Conservation (phyloP, 2,329 filamentous ascomycete species). For the Talaromyces atroroseus region DNA sequence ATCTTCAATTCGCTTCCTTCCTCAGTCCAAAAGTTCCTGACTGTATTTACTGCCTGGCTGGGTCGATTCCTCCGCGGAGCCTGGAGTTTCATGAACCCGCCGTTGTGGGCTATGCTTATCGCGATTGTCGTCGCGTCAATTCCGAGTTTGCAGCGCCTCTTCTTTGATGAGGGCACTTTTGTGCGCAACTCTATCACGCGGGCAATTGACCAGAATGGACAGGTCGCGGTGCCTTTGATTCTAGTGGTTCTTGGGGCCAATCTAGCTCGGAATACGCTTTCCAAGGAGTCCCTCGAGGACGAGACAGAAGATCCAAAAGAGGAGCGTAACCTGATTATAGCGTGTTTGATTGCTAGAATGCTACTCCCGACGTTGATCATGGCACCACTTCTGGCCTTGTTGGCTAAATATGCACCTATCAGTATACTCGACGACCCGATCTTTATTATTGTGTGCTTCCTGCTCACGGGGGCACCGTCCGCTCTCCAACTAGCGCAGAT, state of each 20-base stretch:
- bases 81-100: slow-evolving; percentile 97
- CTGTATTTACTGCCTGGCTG: slow-evolving; percentile 36
- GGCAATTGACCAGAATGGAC: slow-evolving; percentile 76
- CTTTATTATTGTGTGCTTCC: slow-evolving; percentile 95
- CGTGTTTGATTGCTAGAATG: slow-evolving; percentile 85
- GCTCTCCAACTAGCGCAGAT: slow-evolving; percentile 95
- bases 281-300: slow-evolving; percentile 58
- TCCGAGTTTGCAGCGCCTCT: slow-evolving; percentile 71
- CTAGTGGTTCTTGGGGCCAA: slow-evolving; percentile 93
- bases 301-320: slow-evolving; percentile 60
- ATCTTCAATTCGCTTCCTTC: slow-evolving; percentile 49
- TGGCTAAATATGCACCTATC: slow-evolving; percentile 84
- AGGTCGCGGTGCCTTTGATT: slow-evolving; percentile 91
- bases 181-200: slow-evolving; percentile 88
- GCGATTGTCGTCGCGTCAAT: slow-evolving; percentile 89
- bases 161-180: slow-evolving; percentile 86
- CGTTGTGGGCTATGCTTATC: slow-evolving; percentile 91
- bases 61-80: slow-evolving; percentile 59
- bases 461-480: slow-evolving; percentile 88
- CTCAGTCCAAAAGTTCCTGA: slow-evolving; percentile 48
- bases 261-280: slow-evolving; percentile 82
- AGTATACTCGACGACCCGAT: slow-evolving; percentile 97
- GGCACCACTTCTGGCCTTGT: slow-evolving; percentile 79
- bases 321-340: slow-evolving; percentile 74
- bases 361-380: slow-evolving; percentile 84